These are phyloP conservation scores for Lobosporangium transversale DNA, from an alignment of 192 early-diverging fungal species.

Conservation along the genomic window DNA sequence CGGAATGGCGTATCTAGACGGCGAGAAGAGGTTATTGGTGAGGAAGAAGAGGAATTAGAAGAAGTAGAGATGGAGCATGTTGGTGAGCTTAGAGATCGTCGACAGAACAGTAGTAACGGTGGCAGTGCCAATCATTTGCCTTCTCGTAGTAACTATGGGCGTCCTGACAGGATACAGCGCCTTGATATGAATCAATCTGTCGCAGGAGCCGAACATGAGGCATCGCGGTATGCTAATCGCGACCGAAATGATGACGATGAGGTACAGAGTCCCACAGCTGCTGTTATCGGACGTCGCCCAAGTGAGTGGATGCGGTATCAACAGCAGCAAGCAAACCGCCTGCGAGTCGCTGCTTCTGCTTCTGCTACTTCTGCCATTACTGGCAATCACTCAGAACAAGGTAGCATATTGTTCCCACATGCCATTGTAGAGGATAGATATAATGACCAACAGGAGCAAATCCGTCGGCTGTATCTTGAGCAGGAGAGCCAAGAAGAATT, in stretches of 20 bases:
- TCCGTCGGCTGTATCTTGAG: slow-evolving; percentile 28
- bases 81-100: neutral
- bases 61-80: slow-evolving; percentile 52
- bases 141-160: neutral
- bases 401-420: neutral
- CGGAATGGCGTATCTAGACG: slow-evolving; percentile 2
- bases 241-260: slow-evolving; percentile 32
- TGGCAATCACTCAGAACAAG: neutral
- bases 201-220: slow-evolving; percentile 8
- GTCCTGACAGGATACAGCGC: neutral
- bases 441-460: slow-evolving; percentile 35
- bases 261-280: slow-evolving; percentile 29
- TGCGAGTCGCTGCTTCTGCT: neutral
- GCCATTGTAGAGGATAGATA: slow-evolving; percentile 1
- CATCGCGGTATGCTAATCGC: no score
- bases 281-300: slow-evolving; percentile 46
- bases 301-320: slow-evolving; percentile 51
- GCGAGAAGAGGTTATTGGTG: slow-evolving; percentile 30
- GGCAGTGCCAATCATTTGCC: slow-evolving; percentile 1
- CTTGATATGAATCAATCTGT: neutral
- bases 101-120: neutral
- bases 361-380: neutral
- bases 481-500: slow-evolving; percentile 47
- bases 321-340: slow-evolving; percentile 27
- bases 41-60: slow-evolving; percentile 33